These are phyloP conservation scores for Saturnispora quitensis DNA, from an alignment of 805 yeast species.

Conservation along the genomic window DNA sequence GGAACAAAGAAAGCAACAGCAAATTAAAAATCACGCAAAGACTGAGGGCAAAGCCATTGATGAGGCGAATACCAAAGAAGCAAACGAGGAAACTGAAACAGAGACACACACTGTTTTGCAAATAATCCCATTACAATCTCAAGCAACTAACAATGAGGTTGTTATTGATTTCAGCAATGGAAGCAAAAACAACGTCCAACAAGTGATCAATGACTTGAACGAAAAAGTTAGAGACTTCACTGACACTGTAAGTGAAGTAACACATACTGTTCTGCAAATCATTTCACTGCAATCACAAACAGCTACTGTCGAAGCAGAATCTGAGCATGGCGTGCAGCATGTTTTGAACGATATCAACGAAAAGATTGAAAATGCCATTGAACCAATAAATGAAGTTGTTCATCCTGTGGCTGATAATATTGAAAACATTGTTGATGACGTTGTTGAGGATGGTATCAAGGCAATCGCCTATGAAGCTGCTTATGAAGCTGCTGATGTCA, in stretches of 20 bases:
- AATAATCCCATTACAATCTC: background rate
- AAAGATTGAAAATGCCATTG: constrained; percentile 1
- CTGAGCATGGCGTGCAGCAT: background rate
- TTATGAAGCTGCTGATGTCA: constrained; percentile 7
- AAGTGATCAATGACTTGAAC: background rate
- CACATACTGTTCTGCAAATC: background rate
- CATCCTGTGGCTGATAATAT: constrained; percentile 2
- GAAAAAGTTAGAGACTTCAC: background rate
- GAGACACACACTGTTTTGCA: constrained; percentile 1
- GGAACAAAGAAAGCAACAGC: constrained; percentile 7
- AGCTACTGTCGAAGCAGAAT: background rate
- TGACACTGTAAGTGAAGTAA: constrained; percentile 6
- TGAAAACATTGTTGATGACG: constrained; percentile 1
- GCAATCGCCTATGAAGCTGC: constrained; percentile 6
- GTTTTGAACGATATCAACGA: background rate
- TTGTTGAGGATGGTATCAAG: constrained; percentile 6
- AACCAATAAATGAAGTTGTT: constrained; percentile 5
- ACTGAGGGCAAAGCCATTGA: background rate
- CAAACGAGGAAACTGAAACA: constrained; percentile 11
- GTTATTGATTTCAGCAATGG: background rate
- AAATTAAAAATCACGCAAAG: background rate
- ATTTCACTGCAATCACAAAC: background rate
- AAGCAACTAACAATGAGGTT: background rate
- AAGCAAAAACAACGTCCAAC: background rate
- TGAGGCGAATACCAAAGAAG: background rate